Base-by-base conservation (phyloP, 2,329 filamentous ascomycete genomes). In the Pseudogymnoascus sp. region DNA sequence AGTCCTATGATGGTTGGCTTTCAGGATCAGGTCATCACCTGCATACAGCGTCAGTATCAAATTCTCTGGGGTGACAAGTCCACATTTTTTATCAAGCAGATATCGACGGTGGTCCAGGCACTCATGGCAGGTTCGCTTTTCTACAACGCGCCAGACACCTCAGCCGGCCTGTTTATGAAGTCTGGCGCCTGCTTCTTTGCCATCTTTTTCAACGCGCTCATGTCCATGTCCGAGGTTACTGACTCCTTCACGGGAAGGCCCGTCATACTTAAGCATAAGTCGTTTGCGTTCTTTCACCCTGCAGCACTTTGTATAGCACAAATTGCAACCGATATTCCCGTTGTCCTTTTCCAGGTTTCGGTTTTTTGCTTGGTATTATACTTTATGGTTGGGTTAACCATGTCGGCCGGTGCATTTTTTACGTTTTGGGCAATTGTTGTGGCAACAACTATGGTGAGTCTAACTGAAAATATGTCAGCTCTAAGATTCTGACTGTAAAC, bases 81-180 rank as follows among this genome's bases (percentile, higher is more conserved):
- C 0, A 86, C 84, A 0, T 83, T 88, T 40, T 67, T 86, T 65
- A 84, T 88, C 74, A 87, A 86, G 70, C 84, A 88, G 67, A 73
- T 78, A 4, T 79, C 81, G 0, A 85, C 82, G 1, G 69, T 88
- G 7, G 68, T 79, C 0, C 83, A 88, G 68, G 85, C 86, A 0
- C 73, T 90, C 4, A 82, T 89, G 64, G 78, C 81, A 1, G 87
- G 86, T 6, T 88, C 86, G 0, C 77, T 89, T 3, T 90, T 90
- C 74, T 90, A 89, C 74, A 79, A 86, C 63, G 82, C 86, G 0
- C 80, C 85, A 0, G 64, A 75, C 23, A 83, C 81, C 60, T 83
- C 84, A 0, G 77, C 74, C 0, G 87, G 87, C 7, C 73, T 90
- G 0, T 89, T 89, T 71, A 70, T 83, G 68, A 88, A 88, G 68